phyloP scores from a whole-genome alignment of 768 basidiomycete genomes.

The Russula abietina region DNA sequence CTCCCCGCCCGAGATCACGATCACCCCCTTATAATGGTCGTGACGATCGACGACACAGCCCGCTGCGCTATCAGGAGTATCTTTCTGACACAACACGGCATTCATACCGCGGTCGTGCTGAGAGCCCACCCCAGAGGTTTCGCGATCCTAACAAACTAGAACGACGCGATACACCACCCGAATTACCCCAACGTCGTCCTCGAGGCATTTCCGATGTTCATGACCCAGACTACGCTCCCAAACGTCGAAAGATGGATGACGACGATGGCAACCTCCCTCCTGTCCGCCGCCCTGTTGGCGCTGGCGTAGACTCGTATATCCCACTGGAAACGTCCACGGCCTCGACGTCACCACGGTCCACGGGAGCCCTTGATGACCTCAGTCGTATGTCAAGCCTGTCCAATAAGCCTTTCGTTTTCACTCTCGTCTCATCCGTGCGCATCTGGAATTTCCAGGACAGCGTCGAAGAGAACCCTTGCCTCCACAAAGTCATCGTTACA shows the following conservation, averaged over 20 bases:
- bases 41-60: conserved; percentile 17
- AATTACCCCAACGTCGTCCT: conserved; percentile 21
- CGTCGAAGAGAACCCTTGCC: conserved; percentile 22
- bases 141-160: conserved; percentile 4
- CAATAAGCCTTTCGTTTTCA: conserved; percentile 6
- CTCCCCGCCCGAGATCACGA: conserved; percentile 19
- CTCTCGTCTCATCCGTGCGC: conserved; percentile 12
- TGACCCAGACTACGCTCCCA: conserved; percentile 18
- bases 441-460: conserved; percentile 19
- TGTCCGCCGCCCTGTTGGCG: conserved; percentile 15
- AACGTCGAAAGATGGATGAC: conserved; percentile 22
- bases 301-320: conserved; percentile 10
- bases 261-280: conserved; percentile 9
- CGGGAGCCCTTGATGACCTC: conserved; percentile 15
- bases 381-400: conserved; percentile 24
- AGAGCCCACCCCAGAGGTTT: conserved; percentile 20
- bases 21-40: conserved; percentile 19
- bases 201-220: conserved; percentile 11
- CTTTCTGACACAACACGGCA: conserved; percentile 8
- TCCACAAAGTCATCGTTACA: conserved; percentile 24
- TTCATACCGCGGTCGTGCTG: conserved; percentile 13
- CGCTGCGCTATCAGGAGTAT: conserved; percentile 17
- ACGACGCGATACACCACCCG: conserved; percentile 15
- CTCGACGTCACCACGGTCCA: conserved; percentile 21
- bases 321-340: conserved; percentile 13